Base-by-base conservation (phyloP, 2,329 filamentous ascomycete genomes). In the Lachnum nothofagi region DNA sequence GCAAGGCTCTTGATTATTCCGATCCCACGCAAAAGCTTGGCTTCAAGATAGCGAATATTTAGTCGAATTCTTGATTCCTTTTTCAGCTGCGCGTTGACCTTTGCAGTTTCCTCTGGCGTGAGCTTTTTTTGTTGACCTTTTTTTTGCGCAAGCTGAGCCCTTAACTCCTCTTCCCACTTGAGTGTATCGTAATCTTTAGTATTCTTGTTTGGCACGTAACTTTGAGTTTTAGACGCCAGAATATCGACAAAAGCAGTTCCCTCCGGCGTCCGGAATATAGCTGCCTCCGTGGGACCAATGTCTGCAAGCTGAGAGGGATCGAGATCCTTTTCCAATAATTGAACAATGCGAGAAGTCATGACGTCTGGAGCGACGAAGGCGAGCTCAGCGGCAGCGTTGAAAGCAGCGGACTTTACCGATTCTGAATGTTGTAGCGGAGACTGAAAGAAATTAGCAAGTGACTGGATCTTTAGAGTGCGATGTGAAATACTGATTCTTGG, bases 151-250 rank as follows among this genome's bases (percentile, higher is more conserved):
- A 98, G 70, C 60, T 96, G 89, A 33, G 82, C 78, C 49, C 91
- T 79, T 6, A 98, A 76, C 56, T 98, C 93, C 65, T 91, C 86
- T 68, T 98, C 93, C 93, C 94, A 98, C 68, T 95, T 96, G 34
- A 96, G 70, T 1, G 89, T 94, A 60, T 98, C 89, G 61, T 96
- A 95, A 65, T 97, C 93, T 66, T 95, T 96, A 42, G 82, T 85
- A 61, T 89, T 95, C 70, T 95, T 97, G 69, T 90, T 85, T 3
- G 89, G 82, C 2, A 85, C 71, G 31, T 76, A 72, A 52, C 80
- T 80, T 50, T 82, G 80, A 1, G 82, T 73, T 65, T 95, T 95
- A 64, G 88, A 91, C 27, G 86, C 88, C 5, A 98, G 76, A 0
- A 97, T 88, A 68, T 98, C 93, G 17, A 98, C 77, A 60, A 95